phyloP scores from a whole-genome alignment of 2,329 filamentous ascomycete genomes.

The Cercospora brassicicola region DNA sequence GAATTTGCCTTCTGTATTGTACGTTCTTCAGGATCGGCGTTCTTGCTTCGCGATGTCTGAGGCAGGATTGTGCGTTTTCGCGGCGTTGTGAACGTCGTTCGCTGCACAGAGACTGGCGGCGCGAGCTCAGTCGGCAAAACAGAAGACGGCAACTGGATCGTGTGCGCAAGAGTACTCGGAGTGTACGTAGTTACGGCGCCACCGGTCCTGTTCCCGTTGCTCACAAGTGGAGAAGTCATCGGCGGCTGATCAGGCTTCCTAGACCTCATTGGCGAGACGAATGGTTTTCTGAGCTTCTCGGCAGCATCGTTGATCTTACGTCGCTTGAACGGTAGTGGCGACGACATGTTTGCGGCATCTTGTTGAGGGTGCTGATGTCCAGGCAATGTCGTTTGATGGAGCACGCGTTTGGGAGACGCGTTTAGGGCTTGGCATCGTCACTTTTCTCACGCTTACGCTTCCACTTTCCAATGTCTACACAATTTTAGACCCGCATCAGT shows the following conservation, averaged over 20 bases:
- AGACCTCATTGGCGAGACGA: slow-evolving; percentile 67
- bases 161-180: slow-evolving; percentile 37
- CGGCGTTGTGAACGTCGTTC: slow-evolving; percentile 10
- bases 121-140: neutral
- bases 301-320: slow-evolving; percentile 61
- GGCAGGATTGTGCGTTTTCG: slow-evolving; percentile 37
- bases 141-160: slow-evolving; percentile 20
- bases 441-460: neutral
- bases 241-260: slow-evolving; percentile 32
- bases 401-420: slow-evolving; percentile 2
- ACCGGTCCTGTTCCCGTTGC: slow-evolving; percentile 21
- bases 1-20: slow-evolving; percentile 31
- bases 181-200: slow-evolving; percentile 24
- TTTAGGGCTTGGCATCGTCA: neutral
- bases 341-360: slow-evolving; percentile 20
- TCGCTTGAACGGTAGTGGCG: slow-evolving; percentile 52
- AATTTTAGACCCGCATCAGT: neutral
- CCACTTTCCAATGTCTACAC: neutral
- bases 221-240: slow-evolving; percentile 23
- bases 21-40: slow-evolving; percentile 29
- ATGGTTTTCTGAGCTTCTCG: slow-evolving; percentile 66
- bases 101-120: neutral
- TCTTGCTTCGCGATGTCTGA: slow-evolving; percentile 24
- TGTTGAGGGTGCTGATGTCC: neutral
- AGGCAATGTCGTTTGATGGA: neutral